Evolutionary conservation across 345 rosid genomes (phyloP), one percentile per base, ranked within the genome.

Genomic region (Arabidopsis suecica): DNA sequence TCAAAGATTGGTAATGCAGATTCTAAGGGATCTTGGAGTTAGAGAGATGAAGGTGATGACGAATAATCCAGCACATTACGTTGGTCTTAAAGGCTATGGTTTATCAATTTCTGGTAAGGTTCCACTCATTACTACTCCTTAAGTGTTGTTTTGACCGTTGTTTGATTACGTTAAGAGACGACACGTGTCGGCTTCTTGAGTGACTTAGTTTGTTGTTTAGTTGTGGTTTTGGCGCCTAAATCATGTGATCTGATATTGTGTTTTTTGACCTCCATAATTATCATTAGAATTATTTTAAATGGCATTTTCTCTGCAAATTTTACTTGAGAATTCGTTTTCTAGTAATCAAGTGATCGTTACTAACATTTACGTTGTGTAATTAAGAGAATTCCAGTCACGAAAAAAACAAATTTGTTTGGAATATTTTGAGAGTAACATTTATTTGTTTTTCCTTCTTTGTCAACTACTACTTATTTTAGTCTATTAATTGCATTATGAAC

Each of bases 21-120:
- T 93, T 9, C 75, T 93, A n/a, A 82, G 84, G 20, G 96, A 85
- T 69, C 80, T 90, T 38, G 96, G 98, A 20, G 95, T 93, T 7
- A 79, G 93, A 72, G 84, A 91, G 0, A 93, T 93, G 93, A 87
- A 77, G 84, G 76, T 90, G 72, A 93, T 90, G 95, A 90, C 96
- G 1, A 90, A 92, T 83, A 88, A 90, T 72, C 94, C 93, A 6
- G 84, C 90, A 54, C 61, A 73, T 47, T 73, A 73, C 61, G 79
- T 79, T 72, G 79, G 75, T 18, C 82, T 79, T 53, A 79, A 72
- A 79, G 82, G 82, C 36, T 79, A 73, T 73, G 82, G 75, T 68
- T 72, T 79, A 61, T 68, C 82, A 22, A 78, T 78, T 23, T 25
- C 82, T 30, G 82, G 69, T 25, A 73, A 73, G 60, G 78, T 78